Evolutionary conservation across 495 filamentous ascomycete species (phyloP).

Genomic region (Sporormia fimetaria): DNA sequence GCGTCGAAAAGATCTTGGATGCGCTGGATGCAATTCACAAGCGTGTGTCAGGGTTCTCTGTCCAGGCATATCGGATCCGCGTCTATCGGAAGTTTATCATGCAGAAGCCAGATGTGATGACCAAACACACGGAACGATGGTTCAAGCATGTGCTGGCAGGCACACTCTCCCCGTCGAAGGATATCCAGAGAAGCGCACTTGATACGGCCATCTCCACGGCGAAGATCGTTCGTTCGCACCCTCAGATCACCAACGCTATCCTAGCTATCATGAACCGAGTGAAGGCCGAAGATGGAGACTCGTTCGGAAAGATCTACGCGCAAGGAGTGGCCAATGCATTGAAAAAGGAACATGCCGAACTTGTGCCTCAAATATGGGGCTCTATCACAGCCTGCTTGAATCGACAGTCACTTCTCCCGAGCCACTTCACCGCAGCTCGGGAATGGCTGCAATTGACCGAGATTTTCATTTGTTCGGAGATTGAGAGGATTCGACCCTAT

Average conservation of each 20-base stretch:
- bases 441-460: slow-evolving; percentile 69
- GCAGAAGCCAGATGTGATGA: slow-evolving; percentile 57
- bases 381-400: slow-evolving; percentile 64
- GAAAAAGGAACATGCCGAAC: slow-evolving; percentile 48
- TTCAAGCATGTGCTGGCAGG: slow-evolving; percentile 68
- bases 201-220: slow-evolving; percentile 57
- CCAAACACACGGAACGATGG: slow-evolving; percentile 52
- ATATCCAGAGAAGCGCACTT: slow-evolving; percentile 64
- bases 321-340: slow-evolving; percentile 59
- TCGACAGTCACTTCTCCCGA: slow-evolving; percentile 46
- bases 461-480: slow-evolving; percentile 72
- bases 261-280: slow-evolving; percentile 21
- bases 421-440: slow-evolving; percentile 63
- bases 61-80: slow-evolving; percentile 57
- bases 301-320: slow-evolving; percentile 51
- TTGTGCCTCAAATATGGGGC: slow-evolving; percentile 86
- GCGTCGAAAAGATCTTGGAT: slow-evolving; percentile 54
- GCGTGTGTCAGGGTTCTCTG: slow-evolving; percentile 62
- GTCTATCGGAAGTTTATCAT: slow-evolving; percentile 65
- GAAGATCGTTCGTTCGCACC: slow-evolving; percentile 51
- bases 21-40: slow-evolving; percentile 61
- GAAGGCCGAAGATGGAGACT: slow-evolving; percentile 47
- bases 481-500: slow-evolving; percentile 51
- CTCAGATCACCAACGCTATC: slow-evolving; percentile 49
- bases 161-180: slow-evolving; percentile 64